phyloP scores from a whole-genome alignment of 2,329 filamentous ascomycete genomes.

The Ceratocystiopsis sp. region DNA sequence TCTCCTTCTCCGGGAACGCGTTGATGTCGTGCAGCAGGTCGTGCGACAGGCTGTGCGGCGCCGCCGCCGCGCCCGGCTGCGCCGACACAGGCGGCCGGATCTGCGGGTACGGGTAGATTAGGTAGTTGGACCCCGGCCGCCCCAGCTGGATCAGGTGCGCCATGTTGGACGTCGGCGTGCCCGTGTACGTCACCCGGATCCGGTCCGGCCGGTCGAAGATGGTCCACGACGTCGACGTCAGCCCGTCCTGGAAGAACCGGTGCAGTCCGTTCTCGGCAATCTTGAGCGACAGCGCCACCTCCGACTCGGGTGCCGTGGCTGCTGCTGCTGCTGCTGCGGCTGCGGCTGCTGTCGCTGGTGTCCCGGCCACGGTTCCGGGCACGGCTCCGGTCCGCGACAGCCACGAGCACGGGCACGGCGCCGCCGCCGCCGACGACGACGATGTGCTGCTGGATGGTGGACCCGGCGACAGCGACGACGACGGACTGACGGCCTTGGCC shows the following conservation, averaged over 20 bases:
- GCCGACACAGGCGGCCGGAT: constrained; percentile 36
- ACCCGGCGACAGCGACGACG: too few species aligned
- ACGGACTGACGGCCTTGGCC: too few species aligned
- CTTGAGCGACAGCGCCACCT: constrained; percentile 4
- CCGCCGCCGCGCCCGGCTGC: constrained; percentile 2
- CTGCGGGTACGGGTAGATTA: constrained; percentile 34
- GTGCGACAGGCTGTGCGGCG: constrained; percentile 1
- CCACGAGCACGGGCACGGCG: too few species aligned
- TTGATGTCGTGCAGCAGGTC: constrained; percentile 36
- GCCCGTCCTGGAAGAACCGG: constrained; percentile 5
- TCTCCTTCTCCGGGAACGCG: constrained; percentile 29
- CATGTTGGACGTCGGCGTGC: constrained; percentile 14
- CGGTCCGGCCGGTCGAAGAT: too few species aligned
- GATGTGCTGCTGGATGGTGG: too few species aligned
- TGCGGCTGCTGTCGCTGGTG: too few species aligned
- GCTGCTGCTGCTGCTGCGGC: too few species aligned
- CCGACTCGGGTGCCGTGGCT: constrained; percentile 1
- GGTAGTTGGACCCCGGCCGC: constrained; percentile 16
- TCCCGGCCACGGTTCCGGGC: too few species aligned
- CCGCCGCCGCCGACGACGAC: too few species aligned
- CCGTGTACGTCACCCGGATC: neutral
- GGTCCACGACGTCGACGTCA: constrained; percentile 2
- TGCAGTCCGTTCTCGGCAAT: constrained; percentile 5
- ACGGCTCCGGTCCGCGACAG: too few species aligned
- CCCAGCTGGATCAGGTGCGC: constrained; percentile 14